Conservation (phyloP, 371 early-diverging fungal genomes). For the Mortierella polycephala region DNA sequence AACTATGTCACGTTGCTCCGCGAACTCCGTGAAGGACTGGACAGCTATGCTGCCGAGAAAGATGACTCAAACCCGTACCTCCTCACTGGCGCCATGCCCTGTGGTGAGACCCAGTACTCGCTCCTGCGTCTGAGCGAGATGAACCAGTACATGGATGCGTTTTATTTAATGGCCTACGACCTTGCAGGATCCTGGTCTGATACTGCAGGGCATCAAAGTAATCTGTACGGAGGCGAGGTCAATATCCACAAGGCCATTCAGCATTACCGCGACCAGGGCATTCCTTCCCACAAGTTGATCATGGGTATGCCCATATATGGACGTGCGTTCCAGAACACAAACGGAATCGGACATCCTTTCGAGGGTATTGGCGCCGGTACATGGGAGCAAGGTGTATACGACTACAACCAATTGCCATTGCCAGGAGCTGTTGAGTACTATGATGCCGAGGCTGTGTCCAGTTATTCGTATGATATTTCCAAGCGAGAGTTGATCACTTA, state of each 20-base stretch:
- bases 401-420: conserved; percentile 76
- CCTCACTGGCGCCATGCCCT: conserved; percentile 76
- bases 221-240: conserved; percentile 75
- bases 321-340: conserved; percentile 85
- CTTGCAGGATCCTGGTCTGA: conserved; percentile 76
- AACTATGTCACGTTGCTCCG: conserved; percentile 80
- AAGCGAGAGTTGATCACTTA: conserved; percentile 81
- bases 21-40: conserved; percentile 74
- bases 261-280: conserved; percentile 73
- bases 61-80: conserved; percentile 62
- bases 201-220: conserved; percentile 84
- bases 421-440: conserved; percentile 73
- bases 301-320: conserved; percentile 88
- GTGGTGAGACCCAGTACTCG: conserved; percentile 68
- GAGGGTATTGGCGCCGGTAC: conserved; percentile 75
- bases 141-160: conserved; percentile 73
- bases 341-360: conserved; percentile 68
- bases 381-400: conserved; percentile 89
- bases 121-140: conserved; percentile 70
- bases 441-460: conserved; percentile 76
- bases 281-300: conserved; percentile 82
- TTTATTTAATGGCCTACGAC: conserved; percentile 88
- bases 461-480: conserved; percentile 77
- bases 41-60: conserved; percentile 56
- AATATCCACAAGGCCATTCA: conserved; percentile 76